Base-by-base conservation (phyloP, 2,329 filamentous ascomycete genomes). In the Colletotrichum gigasporum region DNA sequence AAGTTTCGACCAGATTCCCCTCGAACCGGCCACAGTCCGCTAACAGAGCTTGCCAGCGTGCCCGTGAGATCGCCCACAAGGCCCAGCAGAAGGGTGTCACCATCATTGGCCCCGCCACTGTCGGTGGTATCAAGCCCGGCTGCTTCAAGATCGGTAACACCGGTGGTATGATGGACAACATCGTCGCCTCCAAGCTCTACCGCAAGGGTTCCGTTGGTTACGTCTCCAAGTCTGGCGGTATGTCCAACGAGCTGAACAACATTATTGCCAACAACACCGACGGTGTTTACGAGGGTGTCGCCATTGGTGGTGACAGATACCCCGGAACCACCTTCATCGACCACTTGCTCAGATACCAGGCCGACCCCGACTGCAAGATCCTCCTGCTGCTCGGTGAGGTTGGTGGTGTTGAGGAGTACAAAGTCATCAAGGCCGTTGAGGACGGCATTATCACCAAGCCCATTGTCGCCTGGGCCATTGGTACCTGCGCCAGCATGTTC, bases 111-210 rank as follows among this genome's bases (percentile, higher is more conserved):
- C 96, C 96, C 69, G 96, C 96, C 74, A 99, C 96, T 60, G 96
- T 99, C 68, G 96, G 96, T 89, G 96, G 96, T 76, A 98, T 99
- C 85, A 99, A 98, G 90, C 96, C 96, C 68, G 96, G 96, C 80
- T 93, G 92, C 80, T 99, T 95, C 92, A 99, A 98, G 90, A 99
- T 99, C 71, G 96, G 96, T 80, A 99, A 99, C 89, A 99, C 96
- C 75, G 96, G 96, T 88, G 96, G 96, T 82, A 99, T 99, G 96
- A 99, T 99, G 96, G 96, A 99, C 89, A 99, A 99, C 89, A 99
- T 99, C 75, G 96, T 99, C 69, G 94, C 96, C 73, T 98, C 96
- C 80, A 99, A 99, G 90, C 93, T 99, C 67, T 99, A 99, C 90
- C 95, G 96, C 83, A 96, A 96, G 85, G 96, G 96, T 74, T 98